These are phyloP conservation scores for Phaeomoniella chlamydospora DNA, from an alignment of 2,329 filamentous ascomycete species.

Conservation along the genomic window DNA sequence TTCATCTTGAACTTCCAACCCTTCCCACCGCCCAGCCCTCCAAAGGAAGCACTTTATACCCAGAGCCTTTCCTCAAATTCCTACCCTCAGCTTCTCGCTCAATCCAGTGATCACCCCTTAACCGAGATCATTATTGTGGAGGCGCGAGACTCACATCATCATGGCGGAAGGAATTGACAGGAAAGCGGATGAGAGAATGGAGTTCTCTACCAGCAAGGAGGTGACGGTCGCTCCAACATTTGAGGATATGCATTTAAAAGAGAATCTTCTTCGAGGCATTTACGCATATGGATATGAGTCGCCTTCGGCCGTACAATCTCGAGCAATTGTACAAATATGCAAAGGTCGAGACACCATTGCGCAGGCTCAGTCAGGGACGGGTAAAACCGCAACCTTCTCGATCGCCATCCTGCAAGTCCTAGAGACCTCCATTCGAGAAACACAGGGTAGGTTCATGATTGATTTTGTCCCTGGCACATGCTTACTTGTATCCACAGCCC, in stretches of 20 bases:
- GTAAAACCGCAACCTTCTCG: conserved; percentile 92
- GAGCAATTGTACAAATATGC: conserved; percentile 97
- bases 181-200: conserved; percentile 90
- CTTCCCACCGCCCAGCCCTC: too few relatives aligned
- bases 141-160: too few relatives aligned
- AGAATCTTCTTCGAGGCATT: conserved; percentile 89
- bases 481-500: conserved; percentile 33
- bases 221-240: conserved; percentile 86
- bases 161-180: conserved; percentile 94
- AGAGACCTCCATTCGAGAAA: conserved; percentile 82
- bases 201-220: conserved; percentile 96
- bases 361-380: conserved; percentile 91
- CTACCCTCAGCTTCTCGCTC: too few relatives aligned
- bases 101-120: too few relatives aligned
- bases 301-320: conserved; percentile 91
- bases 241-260: conserved; percentile 93
- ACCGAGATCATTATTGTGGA: too few relatives aligned
- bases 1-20: too few relatives aligned
- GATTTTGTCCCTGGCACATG: background rate
- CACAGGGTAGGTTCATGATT: conserved; percentile 41
- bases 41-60: too few relatives aligned
- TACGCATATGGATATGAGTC: conserved; percentile 99
- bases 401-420: conserved; percentile 95
- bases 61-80: too few relatives aligned
- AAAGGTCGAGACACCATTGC: conserved; percentile 98